phyloP scores from a whole-genome alignment of 768 basidiomycete species.

The Boletus sp. region DNA sequence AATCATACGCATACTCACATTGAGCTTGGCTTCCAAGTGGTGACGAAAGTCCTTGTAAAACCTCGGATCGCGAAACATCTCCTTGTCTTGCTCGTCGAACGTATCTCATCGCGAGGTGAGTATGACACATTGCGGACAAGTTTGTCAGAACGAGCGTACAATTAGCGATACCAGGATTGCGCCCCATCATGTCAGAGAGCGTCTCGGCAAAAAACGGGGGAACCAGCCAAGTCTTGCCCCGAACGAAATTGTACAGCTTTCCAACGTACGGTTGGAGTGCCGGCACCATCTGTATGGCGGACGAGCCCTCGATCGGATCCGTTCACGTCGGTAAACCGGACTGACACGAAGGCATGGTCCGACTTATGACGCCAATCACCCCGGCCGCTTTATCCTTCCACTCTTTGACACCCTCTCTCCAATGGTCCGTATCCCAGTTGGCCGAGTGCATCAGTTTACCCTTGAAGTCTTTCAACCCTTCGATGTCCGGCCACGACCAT shows the following conservation, averaged over 20 bases:
- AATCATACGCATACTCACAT: slow-evolving; percentile 20
- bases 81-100: slow-evolving; percentile 51
- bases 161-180: slow-evolving; percentile 37
- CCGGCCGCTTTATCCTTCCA: slow-evolving; percentile 55
- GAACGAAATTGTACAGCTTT: slow-evolving; percentile 52
- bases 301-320: slow-evolving; percentile 46
- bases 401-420: slow-evolving; percentile 43
- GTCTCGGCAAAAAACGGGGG: slow-evolving; percentile 41
- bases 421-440: slow-evolving; percentile 48
- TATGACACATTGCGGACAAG: neutral
- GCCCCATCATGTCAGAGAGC: slow-evolving; percentile 38
- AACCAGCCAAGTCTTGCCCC: slow-evolving; percentile 58
- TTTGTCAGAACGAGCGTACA: slow-evolving; percentile 29
- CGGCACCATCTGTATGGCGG: slow-evolving; percentile 59
- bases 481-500: slow-evolving; percentile 68
- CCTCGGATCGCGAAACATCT: slow-evolving; percentile 44
- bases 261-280: slow-evolving; percentile 51
- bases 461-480: slow-evolving; percentile 51
- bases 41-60: slow-evolving; percentile 49
- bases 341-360: neutral
- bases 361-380: slow-evolving; percentile 54
- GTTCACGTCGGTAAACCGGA: neutral
- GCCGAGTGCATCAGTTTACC: slow-evolving; percentile 65
- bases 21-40: slow-evolving; percentile 46
- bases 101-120: slow-evolving; percentile 2